Evolutionary conservation across 1,284 basidiomycete species (phyloP), one percentile per base, ranked within the genome.

Genomic region (Boletellus deceptivus): DNA sequence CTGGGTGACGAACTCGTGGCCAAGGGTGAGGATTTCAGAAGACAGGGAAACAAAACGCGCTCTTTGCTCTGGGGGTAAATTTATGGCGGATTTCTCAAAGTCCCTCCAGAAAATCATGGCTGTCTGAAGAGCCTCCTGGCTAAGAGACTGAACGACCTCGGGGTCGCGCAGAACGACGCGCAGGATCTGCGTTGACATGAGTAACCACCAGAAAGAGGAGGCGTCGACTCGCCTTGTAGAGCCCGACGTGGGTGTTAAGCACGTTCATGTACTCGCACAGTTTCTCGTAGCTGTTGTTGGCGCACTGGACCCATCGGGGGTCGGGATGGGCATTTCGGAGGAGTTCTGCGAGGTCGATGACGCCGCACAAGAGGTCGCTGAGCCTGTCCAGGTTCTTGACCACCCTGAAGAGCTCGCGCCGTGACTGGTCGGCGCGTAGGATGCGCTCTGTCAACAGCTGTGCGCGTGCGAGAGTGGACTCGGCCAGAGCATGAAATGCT

Each of bases 241-340:
- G 74, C 17, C 89, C 93, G n/a, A 89, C 86, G 74, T 98, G 81
- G 16, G 95, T 98, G 70, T 99, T 99, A 53, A 99, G 78, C 36
- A 91, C 86, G 72, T 98, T 98, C 95, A 99, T 98, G 71, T 91
- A 96, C 70, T 93, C 89, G 75, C 93, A 98, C 51, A 98, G 75
- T 53, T 83, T 84, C 70, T 95, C 93, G 70, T 98, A 98, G 38
- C 91, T 89, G 52, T 80, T 76, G 63, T 98, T 92, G 31, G 93
- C 91, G 48, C 86, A 87, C 22, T 82, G 78, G 10, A 91, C 80
- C 95, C 96, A 98, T 43, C 72, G 65, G 17, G 74, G 72, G 60
- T 96, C 91, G 0, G 96, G 95, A 74, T 98, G 94, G 0, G 93
- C 88, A 65, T 97, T 96, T 54, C 95, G 80, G 16, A 99, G 79